Percentiles rank a stretch among this genome's conserved stretches.
Evolutionary conservation across 2,329 filamentous ascomycete genomes (phyloP).

Genomic region (Aspergillus texensis): DNA sequence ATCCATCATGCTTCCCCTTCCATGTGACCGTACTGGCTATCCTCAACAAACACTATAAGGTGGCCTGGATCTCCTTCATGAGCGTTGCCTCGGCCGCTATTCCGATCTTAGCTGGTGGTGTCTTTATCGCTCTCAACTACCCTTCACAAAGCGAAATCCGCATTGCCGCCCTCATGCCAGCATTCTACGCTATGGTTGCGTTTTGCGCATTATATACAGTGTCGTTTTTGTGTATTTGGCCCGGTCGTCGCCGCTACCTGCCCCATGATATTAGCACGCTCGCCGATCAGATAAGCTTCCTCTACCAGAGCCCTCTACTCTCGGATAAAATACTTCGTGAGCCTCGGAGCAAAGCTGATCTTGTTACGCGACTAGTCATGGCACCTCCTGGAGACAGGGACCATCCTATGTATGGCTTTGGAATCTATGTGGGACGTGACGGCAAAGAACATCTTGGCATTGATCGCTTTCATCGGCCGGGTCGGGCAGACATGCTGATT

Average conservation of each 20-base stretch:
- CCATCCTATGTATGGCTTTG: constrained; percentile 57
- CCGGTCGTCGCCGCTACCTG: constrained; percentile 63
- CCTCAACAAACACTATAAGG: constrained; percentile 59
- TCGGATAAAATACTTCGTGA: constrained; percentile 73
- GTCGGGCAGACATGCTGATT: constrained; percentile 48
- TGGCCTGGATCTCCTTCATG: constrained; percentile 59
- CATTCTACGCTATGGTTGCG: constrained; percentile 72
- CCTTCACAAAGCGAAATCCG: constrained; percentile 45
- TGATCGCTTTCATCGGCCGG: constrained; percentile 54
- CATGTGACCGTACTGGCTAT: constrained; percentile 56
- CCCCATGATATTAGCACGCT: constrained; percentile 74
- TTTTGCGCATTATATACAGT: constrained; percentile 71
- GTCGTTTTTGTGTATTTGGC: constrained; percentile 65
- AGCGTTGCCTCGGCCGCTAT: constrained; percentile 55
- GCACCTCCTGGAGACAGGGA: constrained; percentile 43
- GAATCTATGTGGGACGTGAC: constrained; percentile 60
- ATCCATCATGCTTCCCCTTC: constrained; percentile 57
- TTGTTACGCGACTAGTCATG: constrained; percentile 69
- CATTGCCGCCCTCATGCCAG: constrained; percentile 73
- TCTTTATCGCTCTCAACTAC: constrained; percentile 66
- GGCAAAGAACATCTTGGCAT: constrained; percentile 63
- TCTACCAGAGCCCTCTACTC: constrained; percentile 72
- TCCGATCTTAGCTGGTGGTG: constrained; percentile 62
- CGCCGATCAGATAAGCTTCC: constrained; percentile 76
- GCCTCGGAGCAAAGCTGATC: constrained; percentile 66